A percentile compares a stretch with the other conserved stretches of the same genome.
Evolutionary conservation across 2,329 filamentous ascomycete species (phyloP).

Genomic region (Claviceps sp.): DNA sequence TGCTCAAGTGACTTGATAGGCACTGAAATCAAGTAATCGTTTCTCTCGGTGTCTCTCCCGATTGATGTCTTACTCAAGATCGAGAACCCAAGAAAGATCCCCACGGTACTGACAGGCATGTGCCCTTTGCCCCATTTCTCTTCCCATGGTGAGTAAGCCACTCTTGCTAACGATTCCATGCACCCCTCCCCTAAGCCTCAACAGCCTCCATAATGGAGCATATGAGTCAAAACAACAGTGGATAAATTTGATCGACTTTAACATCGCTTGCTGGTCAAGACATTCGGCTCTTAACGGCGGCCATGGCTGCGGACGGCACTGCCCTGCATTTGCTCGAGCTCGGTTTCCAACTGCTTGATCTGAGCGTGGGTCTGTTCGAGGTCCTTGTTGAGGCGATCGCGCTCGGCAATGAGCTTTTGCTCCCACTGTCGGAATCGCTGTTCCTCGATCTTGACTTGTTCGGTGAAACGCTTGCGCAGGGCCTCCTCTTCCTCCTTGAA

Average conservation of each 20-base stretch:
- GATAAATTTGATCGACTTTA: constrained; percentile 16
- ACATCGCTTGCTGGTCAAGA: constrained; percentile 10
- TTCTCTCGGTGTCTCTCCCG: not conserved
- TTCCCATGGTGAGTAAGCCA: constrained; percentile 13
- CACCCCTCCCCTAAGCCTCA: constrained; percentile 19
- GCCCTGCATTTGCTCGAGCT: constrained; percentile 89
- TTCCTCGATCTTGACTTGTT: constrained; percentile 99
- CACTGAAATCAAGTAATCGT: not conserved
- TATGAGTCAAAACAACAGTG: constrained; percentile 14
- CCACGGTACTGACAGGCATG: constrained; percentile 11
- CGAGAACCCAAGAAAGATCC: not conserved
- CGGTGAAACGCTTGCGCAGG: constrained; percentile 95
- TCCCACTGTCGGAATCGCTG: constrained; percentile 99
- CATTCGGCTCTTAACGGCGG: constrained; percentile 53
- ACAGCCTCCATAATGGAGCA: constrained; percentile 18
- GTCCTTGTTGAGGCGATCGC: constrained; percentile 99
- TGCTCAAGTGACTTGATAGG: not conserved
- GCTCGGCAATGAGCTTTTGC: constrained; percentile 98
- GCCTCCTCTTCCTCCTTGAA: constrained; percentile 99
- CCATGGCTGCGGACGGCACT: constrained; percentile 82
- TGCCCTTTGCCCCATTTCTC: constrained; percentile 9
- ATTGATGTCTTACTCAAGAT: not conserved
- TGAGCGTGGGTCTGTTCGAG: constrained; percentile 92
- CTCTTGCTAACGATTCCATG: not conserved
- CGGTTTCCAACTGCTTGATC: constrained; percentile 82